A percentile compares a stretch with the other conserved stretches of the same genome.
Conservation (phyloP, 1,284 basidiomycete species). For the Puccinia coronata region DNA sequence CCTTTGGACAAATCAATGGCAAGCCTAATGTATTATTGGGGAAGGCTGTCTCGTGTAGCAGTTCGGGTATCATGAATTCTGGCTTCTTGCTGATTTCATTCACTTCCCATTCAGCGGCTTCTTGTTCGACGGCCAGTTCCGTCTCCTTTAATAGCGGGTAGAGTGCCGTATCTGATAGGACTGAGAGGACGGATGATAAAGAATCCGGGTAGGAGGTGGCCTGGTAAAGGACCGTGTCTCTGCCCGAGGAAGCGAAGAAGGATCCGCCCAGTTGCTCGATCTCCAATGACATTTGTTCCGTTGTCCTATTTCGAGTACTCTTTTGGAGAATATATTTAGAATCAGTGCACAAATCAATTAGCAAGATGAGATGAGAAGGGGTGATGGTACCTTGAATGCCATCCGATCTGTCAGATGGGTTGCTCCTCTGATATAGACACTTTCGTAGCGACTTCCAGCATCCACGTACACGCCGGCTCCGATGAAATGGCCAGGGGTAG, state of each 20-base stretch:
- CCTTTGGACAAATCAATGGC: slow-evolving; percentile 46
- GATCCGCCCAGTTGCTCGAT: slow-evolving; percentile 45
- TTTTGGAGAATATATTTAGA: not conserved
- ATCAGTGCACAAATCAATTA: too few species aligned
- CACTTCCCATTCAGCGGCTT: slow-evolving; percentile 43
- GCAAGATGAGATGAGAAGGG: not conserved
- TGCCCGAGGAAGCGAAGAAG: slow-evolving; percentile 47
- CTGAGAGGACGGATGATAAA: slow-evolving; percentile 25
- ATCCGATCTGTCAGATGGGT: slow-evolving; percentile 48
- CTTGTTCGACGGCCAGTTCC: slow-evolving; percentile 38
- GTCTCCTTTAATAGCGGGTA: slow-evolving; percentile 24
- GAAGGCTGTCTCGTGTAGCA: slow-evolving; percentile 43
- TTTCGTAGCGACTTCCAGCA: slow-evolving; percentile 43
- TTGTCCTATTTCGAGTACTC: slow-evolving; percentile 37
- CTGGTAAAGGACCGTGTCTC: slow-evolving; percentile 47
- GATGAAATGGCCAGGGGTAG: slow-evolving; percentile 45
- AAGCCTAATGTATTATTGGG: slow-evolving; percentile 46
- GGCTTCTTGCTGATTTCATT: slow-evolving; percentile 46
- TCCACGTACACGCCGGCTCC: slow-evolving; percentile 40
- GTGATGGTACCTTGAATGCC: slow-evolving; percentile 29
- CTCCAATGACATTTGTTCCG: slow-evolving; percentile 37
- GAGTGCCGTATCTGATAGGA: slow-evolving; percentile 39
- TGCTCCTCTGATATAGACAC: slow-evolving; percentile 3
- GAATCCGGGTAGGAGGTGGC: slow-evolving; percentile 46
- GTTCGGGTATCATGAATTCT: slow-evolving; percentile 42